Base-by-base conservation (phyloP, 805 yeast species). In the Brettanomyces naardenensis region DNA sequence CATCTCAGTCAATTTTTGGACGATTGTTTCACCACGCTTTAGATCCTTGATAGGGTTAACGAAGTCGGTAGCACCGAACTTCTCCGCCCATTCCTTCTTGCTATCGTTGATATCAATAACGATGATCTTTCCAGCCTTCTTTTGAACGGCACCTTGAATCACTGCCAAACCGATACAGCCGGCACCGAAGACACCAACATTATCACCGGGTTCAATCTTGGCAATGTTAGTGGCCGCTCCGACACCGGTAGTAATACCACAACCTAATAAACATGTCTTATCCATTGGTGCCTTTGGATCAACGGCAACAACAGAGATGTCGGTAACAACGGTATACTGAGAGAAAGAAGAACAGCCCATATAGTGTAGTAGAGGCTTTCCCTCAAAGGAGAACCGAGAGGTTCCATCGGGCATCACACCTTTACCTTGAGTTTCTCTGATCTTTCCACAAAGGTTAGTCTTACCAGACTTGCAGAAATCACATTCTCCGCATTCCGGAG, bases 381-480 rank as follows among this genome's bases (percentile, higher is more conserved):
- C 98, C 55, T 80, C 78, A 59, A 83, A 78, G 46, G 72, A 77
- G 70, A 92, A 90, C 63, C 99, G 78, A 32, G 84, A 63, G 36
- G 99, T 90, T 17, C 97, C 98, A 59, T 92, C 98, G 45, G 98
- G 98, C 96, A 92, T 84, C 42, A 90, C 82, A 61, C 98, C 99
- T 57, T 85, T 81, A 60, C 98, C 97, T 63, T 92, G 99, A 40
- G 99, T 94, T 39, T 86, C 95, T 66, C 98, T 80, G 51, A 92
- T 90, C 53, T 94, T 73, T 45, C 92, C 86, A 71, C 99, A 92
- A 59, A 92, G 73, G 68, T 92, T 92, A 58, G 98, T 90, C 74
- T 94, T 92, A 45, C 96, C 95, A 44, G 89, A 77, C 59, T 69
- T 73, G 69, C 99, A 92, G 73, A 89, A 86, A 63, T 89, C 88